Evolutionary conservation across 208 protist species (phyloP).

Genomic region (Leishmania arabica): DNA sequence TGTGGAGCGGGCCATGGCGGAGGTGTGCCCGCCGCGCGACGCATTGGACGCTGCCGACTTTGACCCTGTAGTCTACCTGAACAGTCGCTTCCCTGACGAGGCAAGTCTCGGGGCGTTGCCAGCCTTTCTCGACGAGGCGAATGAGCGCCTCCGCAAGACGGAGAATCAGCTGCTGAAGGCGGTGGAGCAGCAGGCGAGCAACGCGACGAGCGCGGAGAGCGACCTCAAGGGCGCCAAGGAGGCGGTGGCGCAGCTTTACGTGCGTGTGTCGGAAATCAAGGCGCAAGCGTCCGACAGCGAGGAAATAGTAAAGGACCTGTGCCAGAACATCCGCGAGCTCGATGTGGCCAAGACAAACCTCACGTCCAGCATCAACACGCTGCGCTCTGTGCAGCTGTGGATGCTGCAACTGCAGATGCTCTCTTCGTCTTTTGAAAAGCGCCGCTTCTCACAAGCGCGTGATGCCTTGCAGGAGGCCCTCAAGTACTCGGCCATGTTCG

Average conservation of each 20-base stretch:
- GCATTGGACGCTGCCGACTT: slow-evolving; percentile 86
- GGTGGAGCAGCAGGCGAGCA: slow-evolving; percentile 90
- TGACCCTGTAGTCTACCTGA: slow-evolving; percentile 94
- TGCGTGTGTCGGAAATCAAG: slow-evolving; percentile 91
- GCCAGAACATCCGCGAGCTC: slow-evolving; percentile 93
- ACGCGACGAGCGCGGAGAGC: slow-evolving; percentile 63
- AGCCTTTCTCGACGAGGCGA: slow-evolving; percentile 79
- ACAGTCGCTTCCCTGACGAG: slow-evolving; percentile 92
- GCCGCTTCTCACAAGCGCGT: slow-evolving; percentile 79
- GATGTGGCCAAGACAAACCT: slow-evolving; percentile 96
- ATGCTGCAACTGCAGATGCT: slow-evolving; percentile 90
- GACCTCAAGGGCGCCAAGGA: slow-evolving; percentile 87
- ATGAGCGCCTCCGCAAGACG: slow-evolving; percentile 79
- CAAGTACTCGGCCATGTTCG: slow-evolving; percentile 86
- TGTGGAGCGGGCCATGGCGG: slow-evolving; percentile 81
- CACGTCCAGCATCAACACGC: slow-evolving; percentile 89
- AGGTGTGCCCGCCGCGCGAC: slow-evolving; percentile 80
- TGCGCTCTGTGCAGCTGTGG: slow-evolving; percentile 93
- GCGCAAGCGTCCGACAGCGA: slow-evolving; percentile 92
- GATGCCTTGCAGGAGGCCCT: slow-evolving; percentile 84
- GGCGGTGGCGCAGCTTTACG: slow-evolving; percentile 88
- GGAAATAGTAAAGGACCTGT: slow-evolving; percentile 93
- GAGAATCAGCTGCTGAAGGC: slow-evolving; percentile 91
- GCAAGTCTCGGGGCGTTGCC: slow-evolving; percentile 85
- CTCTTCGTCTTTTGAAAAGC: slow-evolving; percentile 72